Base-by-base conservation (phyloP, 495 filamentous ascomycete genomes). In the Clohesyomyces aquaticus region DNA sequence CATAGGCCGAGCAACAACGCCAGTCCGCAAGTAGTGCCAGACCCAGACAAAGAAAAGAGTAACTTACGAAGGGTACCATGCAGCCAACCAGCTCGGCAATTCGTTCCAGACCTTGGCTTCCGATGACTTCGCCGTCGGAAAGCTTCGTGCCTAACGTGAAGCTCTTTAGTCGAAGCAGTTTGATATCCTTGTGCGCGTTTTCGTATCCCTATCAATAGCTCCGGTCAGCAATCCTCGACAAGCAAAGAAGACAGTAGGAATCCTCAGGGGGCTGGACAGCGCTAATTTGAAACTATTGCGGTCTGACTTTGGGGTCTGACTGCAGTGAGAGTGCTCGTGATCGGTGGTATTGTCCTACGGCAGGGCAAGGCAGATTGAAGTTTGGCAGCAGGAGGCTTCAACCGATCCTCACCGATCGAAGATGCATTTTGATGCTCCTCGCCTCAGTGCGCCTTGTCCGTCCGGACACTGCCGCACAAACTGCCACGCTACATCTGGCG, bases 131-230 rank as follows among this genome's bases (percentile, higher is more conserved):
- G 0, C 70, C 70, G 58, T 93, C 88, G 14, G 77, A 56, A 43
- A 95, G 69, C 67, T 85, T 82, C 58, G 76, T 85, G 29, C 86
- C 81, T 35, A 93, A 75, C 0, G 88, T 91, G 71, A 85, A 94
- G 73, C 86, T 93, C 64, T 85, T 81, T 61, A 96, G 80, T 59
- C 89, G 86, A 51, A 95, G 78, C 57, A 95, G 79, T 43, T 85
- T 80, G 67, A 94, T 90, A 60, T 93, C 86, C 41, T 82, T 73
- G 68, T 95, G 87, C 55, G 90, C 85, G 14, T 82, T 77, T 28
- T 83, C 79, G 73, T 90, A 95, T 63, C 90, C 91, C 87, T 91
- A 68, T 38, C 25, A 49, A 51, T 42, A 55, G 42, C 32, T 43
- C n/a, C 21, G 16, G 68, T 71, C 66, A 68, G 66, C 58, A 60